phyloP scores from a whole-genome alignment of 2,329 filamentous ascomycete species.

The Bimuria novae-zelandiae region DNA sequence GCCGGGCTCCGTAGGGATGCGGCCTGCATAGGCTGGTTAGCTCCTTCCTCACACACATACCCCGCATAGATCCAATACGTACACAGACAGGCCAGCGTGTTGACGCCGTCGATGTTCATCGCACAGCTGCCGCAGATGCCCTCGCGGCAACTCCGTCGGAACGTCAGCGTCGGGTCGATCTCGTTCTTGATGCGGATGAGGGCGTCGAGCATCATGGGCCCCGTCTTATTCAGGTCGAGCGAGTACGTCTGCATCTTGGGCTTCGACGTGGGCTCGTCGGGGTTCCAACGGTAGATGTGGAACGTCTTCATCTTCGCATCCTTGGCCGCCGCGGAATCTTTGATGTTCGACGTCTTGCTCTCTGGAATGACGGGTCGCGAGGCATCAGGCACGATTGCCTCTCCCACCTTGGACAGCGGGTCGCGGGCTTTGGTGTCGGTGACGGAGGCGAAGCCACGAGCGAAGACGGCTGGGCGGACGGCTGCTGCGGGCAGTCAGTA shows the following conservation, averaged over 20 bases:
- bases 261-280: constrained; percentile 89
- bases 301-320: constrained; percentile 83
- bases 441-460: constrained; percentile 46
- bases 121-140: constrained; percentile 98
- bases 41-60: not conserved
- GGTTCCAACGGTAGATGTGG: constrained; percentile 99
- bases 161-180: constrained; percentile 93
- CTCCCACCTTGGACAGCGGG: constrained; percentile 38
- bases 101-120: constrained; percentile 99
- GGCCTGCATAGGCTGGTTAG: constrained; percentile 62
- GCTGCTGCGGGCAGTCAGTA: constrained; percentile 39
- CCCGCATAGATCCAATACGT: constrained; percentile 56
- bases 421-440: constrained; percentile 38
- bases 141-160: constrained; percentile 94
- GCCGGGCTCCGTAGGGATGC: constrained; percentile 81
- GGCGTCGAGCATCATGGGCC: constrained; percentile 97
- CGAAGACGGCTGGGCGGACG: constrained; percentile 43
- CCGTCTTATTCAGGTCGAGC: constrained; percentile 97
- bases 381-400: constrained; percentile 34
- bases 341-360: constrained; percentile 63
- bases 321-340: constrained; percentile 63
- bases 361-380: constrained; percentile 45
- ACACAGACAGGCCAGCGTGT: constrained; percentile 97
- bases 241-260: constrained; percentile 94
- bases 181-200: constrained; percentile 99